Evolutionary conservation across 805 yeast species (phyloP).

Genomic region (Wickerhamiella allomyrinae): DNA sequence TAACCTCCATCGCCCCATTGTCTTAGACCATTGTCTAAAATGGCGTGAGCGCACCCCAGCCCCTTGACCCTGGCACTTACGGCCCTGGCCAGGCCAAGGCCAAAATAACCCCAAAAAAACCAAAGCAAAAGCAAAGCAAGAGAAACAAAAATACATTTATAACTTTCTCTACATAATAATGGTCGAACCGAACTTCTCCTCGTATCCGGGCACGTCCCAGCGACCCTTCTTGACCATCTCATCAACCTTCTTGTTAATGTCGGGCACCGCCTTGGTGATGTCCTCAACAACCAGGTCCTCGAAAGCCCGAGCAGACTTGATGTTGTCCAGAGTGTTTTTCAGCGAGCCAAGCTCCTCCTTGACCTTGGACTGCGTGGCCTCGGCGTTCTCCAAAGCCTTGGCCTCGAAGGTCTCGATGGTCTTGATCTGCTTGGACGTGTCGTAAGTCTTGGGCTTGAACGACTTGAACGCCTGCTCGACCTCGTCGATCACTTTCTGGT

Average conservation of each 20-base stretch:
- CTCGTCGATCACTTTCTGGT: conserved; percentile 63
- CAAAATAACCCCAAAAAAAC: too few relatives aligned
- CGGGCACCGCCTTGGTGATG: conserved; percentile 90
- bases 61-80: too few relatives aligned
- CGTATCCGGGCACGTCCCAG: conserved; percentile 97
- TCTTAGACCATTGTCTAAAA: too few relatives aligned
- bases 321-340: conserved; percentile 78
- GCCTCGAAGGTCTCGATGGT: conserved; percentile 87
- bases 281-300: conserved; percentile 95
- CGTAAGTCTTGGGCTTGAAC: conserved; percentile 75
- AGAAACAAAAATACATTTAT: background rate
- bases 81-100: too few relatives aligned
- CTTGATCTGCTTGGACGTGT: conserved; percentile 78
- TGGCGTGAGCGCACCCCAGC: too few relatives aligned
- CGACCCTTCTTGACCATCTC: conserved; percentile 93
- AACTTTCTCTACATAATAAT: conserved; percentile 52
- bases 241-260: conserved; percentile 86
- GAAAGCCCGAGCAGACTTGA: conserved; percentile 94
- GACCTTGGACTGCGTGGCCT: conserved; percentile 81
- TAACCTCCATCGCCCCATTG: too few relatives aligned
- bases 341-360: conserved; percentile 72
- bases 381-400: conserved; percentile 91
- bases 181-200: conserved; percentile 94
- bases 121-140: background rate
- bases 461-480: conserved; percentile 60